Conservation (phyloP, 805 yeast species). For the Ogataea nakhonphanomensis region DNA sequence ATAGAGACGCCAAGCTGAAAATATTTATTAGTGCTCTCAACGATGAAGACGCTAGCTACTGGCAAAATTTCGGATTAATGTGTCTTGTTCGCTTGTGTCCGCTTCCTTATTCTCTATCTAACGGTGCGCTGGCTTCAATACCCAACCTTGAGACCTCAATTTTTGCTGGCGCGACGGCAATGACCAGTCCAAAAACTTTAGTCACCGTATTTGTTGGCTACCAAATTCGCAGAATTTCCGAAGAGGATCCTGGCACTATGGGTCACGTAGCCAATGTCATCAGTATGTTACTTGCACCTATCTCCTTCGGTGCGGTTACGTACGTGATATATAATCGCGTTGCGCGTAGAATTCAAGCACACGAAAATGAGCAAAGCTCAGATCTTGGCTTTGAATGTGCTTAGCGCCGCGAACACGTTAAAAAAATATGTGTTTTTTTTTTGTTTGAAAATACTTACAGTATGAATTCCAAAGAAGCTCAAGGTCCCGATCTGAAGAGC, state of each 20-base stretch:
- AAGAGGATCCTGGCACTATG: slow-evolving; percentile 40
- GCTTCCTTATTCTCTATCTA: slow-evolving; percentile 85
- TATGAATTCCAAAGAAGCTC: slow-evolving; percentile 16
- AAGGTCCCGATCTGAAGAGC: slow-evolving; percentile 24
- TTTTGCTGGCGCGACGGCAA: slow-evolving; percentile 65
- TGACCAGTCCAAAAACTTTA: slow-evolving; percentile 81
- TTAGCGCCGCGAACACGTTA: slow-evolving; percentile 3
- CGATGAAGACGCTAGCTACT: slow-evolving; percentile 40
- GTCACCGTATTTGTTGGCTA: slow-evolving; percentile 76
- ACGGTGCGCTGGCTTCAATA: slow-evolving; percentile 88
- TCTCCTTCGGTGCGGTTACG: slow-evolving; percentile 49
- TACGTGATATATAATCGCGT: slow-evolving; percentile 6
- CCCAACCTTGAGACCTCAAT: slow-evolving; percentile 65
- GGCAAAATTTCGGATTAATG: slow-evolving; percentile 62
- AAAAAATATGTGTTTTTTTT: background rate
- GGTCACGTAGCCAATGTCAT: slow-evolving; percentile 59
- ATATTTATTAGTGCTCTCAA: slow-evolving; percentile 72
- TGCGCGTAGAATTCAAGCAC: background rate
- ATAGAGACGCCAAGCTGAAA: slow-evolving; percentile 59
- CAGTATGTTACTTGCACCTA: slow-evolving; percentile 55
- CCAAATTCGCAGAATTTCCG: slow-evolving; percentile 67
- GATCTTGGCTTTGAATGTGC: slow-evolving; percentile 5
- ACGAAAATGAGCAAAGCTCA: background rate
- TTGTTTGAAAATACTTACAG: background rate
- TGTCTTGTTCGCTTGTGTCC: slow-evolving; percentile 83